Conservation (phyloP, 2,329 filamentous ascomycete species). For the Colletotrichum sp. region DNA sequence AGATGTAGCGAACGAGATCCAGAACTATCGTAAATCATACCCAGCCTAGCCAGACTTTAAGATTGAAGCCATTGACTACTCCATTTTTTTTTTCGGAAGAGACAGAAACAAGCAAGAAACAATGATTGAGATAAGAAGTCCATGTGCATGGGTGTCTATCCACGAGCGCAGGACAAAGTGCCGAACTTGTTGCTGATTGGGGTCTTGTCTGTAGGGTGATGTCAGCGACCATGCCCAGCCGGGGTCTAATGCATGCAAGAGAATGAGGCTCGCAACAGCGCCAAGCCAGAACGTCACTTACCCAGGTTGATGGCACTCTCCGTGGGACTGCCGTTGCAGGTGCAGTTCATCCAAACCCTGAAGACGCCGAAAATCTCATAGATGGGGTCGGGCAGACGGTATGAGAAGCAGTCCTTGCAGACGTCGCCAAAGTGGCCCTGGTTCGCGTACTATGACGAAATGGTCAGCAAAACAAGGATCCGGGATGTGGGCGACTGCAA, state of each 20-base stretch:
- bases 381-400: constrained; percentile 17
- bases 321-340: not conserved
- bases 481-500: not conserved
- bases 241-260: not conserved
- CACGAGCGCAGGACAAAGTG: not conserved
- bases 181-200: constrained; percentile 1
- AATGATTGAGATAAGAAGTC: not conserved
- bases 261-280: not conserved
- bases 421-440: constrained; percentile 26
- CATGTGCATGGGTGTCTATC: not conserved
- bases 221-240: not conserved
- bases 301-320: constrained; percentile 8
- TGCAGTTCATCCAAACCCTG: constrained; percentile 12
- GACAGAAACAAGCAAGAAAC: not conserved
- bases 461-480: not conserved
- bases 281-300: not conserved
- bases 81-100: not conserved
- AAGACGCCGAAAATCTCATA: constrained; percentile 5
- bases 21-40: not conserved
- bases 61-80: not conserved
- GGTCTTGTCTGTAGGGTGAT: not conserved
- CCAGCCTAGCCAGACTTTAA: not conserved
- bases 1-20: not conserved
- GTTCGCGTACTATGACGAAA: not conserved
- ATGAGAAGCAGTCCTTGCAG: constrained; percentile 24